A percentile compares a stretch with the other conserved stretches of the same genome.
These are phyloP conservation scores for Neopestalotiopsis sp. DNA, from an alignment of 2,329 filamentous ascomycete species.

Conservation along the genomic window DNA sequence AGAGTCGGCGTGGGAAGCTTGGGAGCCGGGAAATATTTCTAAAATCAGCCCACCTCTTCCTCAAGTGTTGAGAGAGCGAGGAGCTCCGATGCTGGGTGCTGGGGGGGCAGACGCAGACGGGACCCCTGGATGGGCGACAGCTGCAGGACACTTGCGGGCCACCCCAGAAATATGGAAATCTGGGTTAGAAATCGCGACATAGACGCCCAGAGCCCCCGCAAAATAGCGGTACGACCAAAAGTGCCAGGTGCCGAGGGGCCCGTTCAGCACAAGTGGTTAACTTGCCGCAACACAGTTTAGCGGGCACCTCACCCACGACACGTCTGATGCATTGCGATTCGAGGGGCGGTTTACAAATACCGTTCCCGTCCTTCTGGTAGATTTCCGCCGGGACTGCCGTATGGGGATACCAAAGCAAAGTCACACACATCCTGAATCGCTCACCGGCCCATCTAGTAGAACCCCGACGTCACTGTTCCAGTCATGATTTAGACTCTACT, in stretches of 20 bases:
- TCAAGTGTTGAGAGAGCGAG: slow-evolving; percentile 16
- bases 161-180: background rate
- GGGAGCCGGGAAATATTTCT: slow-evolving; percentile 17
- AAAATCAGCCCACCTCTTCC: slow-evolving; percentile 15
- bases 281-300: slow-evolving; percentile 20
- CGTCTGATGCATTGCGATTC: background rate
- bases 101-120: background rate
- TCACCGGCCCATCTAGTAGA: background rate
- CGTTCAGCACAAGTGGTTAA: slow-evolving; percentile 8
- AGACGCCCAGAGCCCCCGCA: slow-evolving; percentile 2
- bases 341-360: background rate
- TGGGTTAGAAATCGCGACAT: background rate
- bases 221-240: slow-evolving; percentile 7
- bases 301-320: background rate
- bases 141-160: background rate
- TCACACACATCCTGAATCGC: background rate
- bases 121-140: background rate
- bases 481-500: background rate
- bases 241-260: background rate
- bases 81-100: slow-evolving; percentile 9
- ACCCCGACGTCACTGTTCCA: background rate
- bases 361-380: slow-evolving; percentile 1
- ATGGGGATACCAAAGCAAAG: background rate
- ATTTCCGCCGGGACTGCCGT: background rate
- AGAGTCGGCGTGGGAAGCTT: slow-evolving; percentile 9